Base-by-base conservation (phyloP, 2,329 filamentous ascomycete species). In the Helicocarpus griseus region DNA sequence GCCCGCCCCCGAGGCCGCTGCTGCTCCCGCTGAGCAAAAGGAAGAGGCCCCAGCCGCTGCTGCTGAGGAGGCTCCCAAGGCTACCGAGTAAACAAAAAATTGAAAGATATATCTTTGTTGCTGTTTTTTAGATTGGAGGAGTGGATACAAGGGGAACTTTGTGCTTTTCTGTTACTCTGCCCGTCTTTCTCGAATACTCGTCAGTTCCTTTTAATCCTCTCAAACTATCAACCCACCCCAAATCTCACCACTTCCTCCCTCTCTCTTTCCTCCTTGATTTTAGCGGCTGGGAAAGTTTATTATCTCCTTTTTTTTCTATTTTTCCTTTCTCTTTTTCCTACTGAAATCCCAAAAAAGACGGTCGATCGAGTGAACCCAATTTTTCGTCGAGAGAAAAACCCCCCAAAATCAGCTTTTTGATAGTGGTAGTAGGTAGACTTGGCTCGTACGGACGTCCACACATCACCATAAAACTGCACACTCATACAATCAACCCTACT, bases 1-100 rank as follows among this genome's bases (percentile, higher is more conserved):
- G 80, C 82, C 87, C 65, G 76, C 85, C 61, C 77, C 79, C 58
- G 72, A 71, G 69, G 70, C 70, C 61, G 54, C 58, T 21, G 55
- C 64, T 48, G 60, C 60, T 51, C 58, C 68, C 49, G 57, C 67
- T 41, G 63, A 70, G 53, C 68, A 69, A 60, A 69, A 68, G 59
- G 67, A 73, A 54, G 70, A 72, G 56, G 67, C 68, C 39, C 64
- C 69, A 36, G 63, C 67, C 48, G 59, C 63, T 45, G 61, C 67
- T 44, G 60, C 62, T 39, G 66, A 69, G 58, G 69, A 60, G 48
- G 58, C 53, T 3, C 44, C 59, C 36, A 72, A 73, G 67, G 64
- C 69, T 58, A 63, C 69, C 54, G 70, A 73, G 64, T 72, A 72
- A 69, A 36, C 31, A 14, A 66, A 57, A 57, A 61, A 39, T 51